Base-by-base conservation (phyloP, 352 stramenopile genomes). In the Phytophthora constricta region DNA sequence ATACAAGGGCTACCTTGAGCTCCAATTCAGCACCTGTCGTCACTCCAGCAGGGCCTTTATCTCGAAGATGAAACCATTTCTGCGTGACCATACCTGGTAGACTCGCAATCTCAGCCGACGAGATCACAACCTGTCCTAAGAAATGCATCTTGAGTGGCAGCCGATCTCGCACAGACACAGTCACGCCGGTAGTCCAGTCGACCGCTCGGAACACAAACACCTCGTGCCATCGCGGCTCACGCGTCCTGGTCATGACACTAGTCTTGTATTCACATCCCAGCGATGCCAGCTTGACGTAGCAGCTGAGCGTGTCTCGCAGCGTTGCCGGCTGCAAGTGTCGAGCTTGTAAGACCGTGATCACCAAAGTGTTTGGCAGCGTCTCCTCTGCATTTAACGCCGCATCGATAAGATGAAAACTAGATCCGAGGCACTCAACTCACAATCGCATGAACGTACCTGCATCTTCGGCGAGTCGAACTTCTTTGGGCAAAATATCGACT, bases 121-220 rank as follows among this genome's bases (percentile, higher is more conserved):
- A 79, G 33, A 94, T 78, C 1, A 78, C 71, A 2, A 88, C 60
- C 64, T 92, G 86, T 1, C 86, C 84, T 1, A 92, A 56, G 26
- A 91, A 86, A 19, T 82, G 76, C 82, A 90, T 90, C 57, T 89
- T 92, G 9, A 92, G 58, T 23, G 87, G 84, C 55, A 91, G 77
- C 54, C 86, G 84, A 42, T 94, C 86, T 16, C 84, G 84, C 28
- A 94, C 70, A 0, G 84, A 89, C 2, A 94, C 66, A 2, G 76
- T 88, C 22, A 92, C 82, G 3, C 66, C 82, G 2, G 82, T 81
- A 2, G 80, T 79, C 80, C 80, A 91, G 65, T 94, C 86, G 0
- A 84, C 55, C 0, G 84, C 81, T 56, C 82, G 82, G 60, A 94
- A 92, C 33, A 67, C 84, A 43, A 92, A 94, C 3, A 79, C 84